Base-by-base conservation (phyloP, 2,329 filamentous ascomycete genomes). In the Metarhizium humberi region DNA sequence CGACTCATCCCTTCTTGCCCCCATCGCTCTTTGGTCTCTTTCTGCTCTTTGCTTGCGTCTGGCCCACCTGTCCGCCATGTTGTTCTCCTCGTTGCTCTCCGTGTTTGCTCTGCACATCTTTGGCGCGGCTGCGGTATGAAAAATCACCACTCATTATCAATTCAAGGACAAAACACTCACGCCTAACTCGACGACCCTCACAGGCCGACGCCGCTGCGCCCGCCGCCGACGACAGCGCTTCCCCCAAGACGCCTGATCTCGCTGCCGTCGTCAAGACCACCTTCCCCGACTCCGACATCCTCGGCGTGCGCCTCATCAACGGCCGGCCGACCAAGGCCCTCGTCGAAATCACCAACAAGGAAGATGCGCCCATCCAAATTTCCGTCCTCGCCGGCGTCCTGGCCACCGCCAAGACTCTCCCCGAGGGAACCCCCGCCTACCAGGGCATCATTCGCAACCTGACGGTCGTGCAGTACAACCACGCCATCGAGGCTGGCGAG, bases 271-370 rank as follows among this genome's bases (percentile, higher is more conserved):
- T 86, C 63, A 78, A 79, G 61, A 80, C 86, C 57, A 78, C 77
- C 70, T 81, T 84, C 76, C 74, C 82, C 73, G 77, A 86, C 67
- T 70, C 85, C 76, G 90, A 95, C 76, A 86, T 95, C 73, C 94
- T 96, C 64, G 94, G 92, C 65, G 85, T 97, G 64, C 96, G 95
- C 82, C 85, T 97, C 63, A 82, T 97, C 78, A 99, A 99, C 70
- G 90, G 91, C 67, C 86, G 87, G 61, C 84, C 90, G 46, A 96
- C 91, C 60, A 84, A 88, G 71, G 87, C 91, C 40, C 74, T 95
- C 54, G 76, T 99, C 64, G 85, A 90, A 66, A 79, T 99, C 69
- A 82, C 79, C 70, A 99, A 99, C 78, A 78, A 89, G 59, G 94
- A 99, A 74, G 78, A 82, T 13, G 78, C 78, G 53, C 81, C 91